These are phyloP conservation scores for Globisporangium alternatum DNA, from an alignment of 352 stramenopile genomes.

Conservation along the genomic window DNA sequence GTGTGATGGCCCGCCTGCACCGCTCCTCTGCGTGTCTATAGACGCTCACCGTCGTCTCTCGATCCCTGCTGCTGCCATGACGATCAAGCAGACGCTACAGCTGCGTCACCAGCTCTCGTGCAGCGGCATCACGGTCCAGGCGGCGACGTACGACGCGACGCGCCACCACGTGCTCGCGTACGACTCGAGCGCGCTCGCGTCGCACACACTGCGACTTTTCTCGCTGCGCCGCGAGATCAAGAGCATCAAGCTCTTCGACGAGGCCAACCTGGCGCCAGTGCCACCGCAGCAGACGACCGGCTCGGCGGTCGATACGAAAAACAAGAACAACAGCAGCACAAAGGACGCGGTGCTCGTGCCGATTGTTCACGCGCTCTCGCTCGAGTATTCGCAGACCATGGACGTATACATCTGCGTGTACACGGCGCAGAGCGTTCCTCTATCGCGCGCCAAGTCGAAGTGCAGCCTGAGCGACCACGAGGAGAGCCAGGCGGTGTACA, in stretches of 20 bases:
- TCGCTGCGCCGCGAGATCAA: conserved; percentile 74
- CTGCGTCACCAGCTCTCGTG: conserved; percentile 70
- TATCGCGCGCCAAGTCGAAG: conserved; percentile 11
- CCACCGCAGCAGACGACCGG: background rate
- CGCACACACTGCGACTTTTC: conserved; percentile 63
- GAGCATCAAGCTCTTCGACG: conserved; percentile 43
- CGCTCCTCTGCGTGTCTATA: background rate
- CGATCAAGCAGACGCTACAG: conserved; percentile 56
- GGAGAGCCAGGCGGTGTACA: conserved; percentile 23
- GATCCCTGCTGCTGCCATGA: conserved; percentile 14
- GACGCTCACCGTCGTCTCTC: background rate
- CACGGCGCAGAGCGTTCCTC: conserved; percentile 17
- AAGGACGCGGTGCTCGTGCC: conserved; percentile 8
- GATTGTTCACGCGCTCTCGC: conserved; percentile 26
- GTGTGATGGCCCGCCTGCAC: background rate
- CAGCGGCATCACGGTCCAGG: conserved; percentile 49
- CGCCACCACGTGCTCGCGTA: conserved; percentile 75
- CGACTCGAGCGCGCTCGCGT: conserved; percentile 36
- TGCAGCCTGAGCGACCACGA: background rate
- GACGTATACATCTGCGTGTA: conserved; percentile 75
- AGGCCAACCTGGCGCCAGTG: conserved; percentile 17
- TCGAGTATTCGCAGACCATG: conserved; percentile 37
- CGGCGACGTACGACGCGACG: conserved; percentile 54
- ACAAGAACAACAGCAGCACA: conserved; percentile 12
- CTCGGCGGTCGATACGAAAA: background rate